These are phyloP conservation scores for Lentinus tigrinus DNA, from an alignment of 768 basidiomycete genomes.

Conservation along the genomic window DNA sequence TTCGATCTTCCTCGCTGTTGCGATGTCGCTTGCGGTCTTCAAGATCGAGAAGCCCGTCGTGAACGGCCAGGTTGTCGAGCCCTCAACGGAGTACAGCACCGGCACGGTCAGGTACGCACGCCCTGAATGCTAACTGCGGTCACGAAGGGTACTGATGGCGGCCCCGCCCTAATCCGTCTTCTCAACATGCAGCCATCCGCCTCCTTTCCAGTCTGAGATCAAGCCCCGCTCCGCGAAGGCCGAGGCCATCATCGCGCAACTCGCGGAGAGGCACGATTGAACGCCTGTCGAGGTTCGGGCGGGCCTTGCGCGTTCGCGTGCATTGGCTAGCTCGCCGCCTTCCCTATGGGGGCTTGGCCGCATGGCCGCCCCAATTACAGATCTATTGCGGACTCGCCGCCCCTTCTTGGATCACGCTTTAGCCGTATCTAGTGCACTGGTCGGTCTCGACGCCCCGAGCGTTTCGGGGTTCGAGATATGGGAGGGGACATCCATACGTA, in stretches of 20 bases:
- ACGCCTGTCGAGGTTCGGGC: background rate
- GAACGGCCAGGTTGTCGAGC: slow-evolving; percentile 28
- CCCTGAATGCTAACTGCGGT: too few species aligned
- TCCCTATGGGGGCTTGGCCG: background rate
- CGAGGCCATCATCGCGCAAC: slow-evolving; percentile 19
- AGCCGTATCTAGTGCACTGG: too few species aligned
- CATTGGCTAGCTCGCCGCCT: background rate
- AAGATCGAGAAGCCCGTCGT: slow-evolving; percentile 29
- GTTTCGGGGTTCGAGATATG: too few species aligned
- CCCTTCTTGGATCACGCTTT: too few species aligned
- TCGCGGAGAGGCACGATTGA: slow-evolving; percentile 4
- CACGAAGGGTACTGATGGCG: too few species aligned
- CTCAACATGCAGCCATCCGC: slow-evolving; percentile 22
- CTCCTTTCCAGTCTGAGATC: slow-evolving; percentile 27
- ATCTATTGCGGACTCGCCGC: too few species aligned
- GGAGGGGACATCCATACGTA: too few species aligned
- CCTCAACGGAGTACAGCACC: slow-evolving; percentile 20
- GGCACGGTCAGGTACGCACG: slow-evolving; percentile 25
- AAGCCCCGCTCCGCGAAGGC: slow-evolving; percentile 29
- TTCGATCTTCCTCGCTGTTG: slow-evolving; percentile 28
- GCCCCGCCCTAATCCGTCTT: too few species aligned
- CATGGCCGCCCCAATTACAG: too few species aligned
- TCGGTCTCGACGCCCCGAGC: too few species aligned
- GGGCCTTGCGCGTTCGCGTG: background rate
- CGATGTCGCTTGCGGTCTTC: slow-evolving; percentile 32